Conservation (phyloP, 2,329 filamentous ascomycete species). For the Pseudocercospora pini-densiflorae region DNA sequence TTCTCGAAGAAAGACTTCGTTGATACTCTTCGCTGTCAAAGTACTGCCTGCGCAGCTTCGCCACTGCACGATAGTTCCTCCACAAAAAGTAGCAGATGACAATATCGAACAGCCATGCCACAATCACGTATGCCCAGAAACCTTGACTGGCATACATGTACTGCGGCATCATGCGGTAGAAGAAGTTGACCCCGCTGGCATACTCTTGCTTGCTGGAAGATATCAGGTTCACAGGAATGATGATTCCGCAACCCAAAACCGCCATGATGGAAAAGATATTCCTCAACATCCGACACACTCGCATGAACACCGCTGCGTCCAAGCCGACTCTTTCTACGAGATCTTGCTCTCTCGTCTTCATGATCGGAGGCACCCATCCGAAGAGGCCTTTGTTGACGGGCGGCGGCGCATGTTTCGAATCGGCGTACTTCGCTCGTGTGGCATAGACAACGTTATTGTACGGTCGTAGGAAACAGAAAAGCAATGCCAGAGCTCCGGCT, state of each 20-base stretch:
- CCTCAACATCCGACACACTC: constrained; percentile 87
- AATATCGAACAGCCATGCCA: constrained; percentile 70
- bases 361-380: constrained; percentile 80
- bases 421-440: constrained; percentile 89
- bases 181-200: constrained; percentile 42
- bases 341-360: constrained; percentile 76
- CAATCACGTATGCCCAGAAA: constrained; percentile 64
- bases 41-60: constrained; percentile 73
- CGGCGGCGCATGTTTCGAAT: constrained; percentile 86
- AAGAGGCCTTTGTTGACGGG: constrained; percentile 84
- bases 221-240: constrained; percentile 75
- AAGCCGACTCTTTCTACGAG: constrained; percentile 83
- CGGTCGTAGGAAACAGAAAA: constrained; percentile 88
- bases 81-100: constrained; percentile 81
- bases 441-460: constrained; percentile 94
- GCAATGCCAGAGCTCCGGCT: constrained; percentile 72
- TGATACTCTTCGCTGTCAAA: constrained; percentile 89
- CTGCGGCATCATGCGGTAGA: constrained; percentile 63
- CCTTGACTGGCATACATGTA: constrained; percentile 49
- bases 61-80: constrained; percentile 82
- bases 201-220: constrained; percentile 34
- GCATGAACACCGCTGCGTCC: constrained; percentile 88
- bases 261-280: constrained; percentile 81
- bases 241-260: constrained; percentile 73
- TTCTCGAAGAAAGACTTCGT: constrained; percentile 76